Evolutionary conservation across 495 filamentous ascomycete genomes (phyloP).

Genomic region (Entonaema liquescens): DNA sequence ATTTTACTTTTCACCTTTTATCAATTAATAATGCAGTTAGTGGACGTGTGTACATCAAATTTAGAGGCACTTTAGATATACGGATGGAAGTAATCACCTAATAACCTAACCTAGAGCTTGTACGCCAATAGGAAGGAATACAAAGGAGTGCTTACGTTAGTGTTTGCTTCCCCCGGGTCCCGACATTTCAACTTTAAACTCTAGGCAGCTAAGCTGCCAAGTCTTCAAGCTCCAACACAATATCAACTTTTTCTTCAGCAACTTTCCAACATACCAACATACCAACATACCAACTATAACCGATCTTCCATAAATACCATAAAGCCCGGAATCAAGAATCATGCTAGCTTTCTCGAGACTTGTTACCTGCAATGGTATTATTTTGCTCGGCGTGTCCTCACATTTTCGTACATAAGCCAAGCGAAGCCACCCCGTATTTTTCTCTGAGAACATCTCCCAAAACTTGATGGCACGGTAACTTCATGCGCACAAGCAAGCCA

Average conservation of each 20-base stretch:
- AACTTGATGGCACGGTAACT: not conserved
- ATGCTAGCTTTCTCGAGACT: not conserved
- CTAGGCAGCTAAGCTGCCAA: not conserved
- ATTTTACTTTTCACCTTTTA: too few relatives aligned
- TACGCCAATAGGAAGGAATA: not conserved
- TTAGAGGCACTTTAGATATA: too few relatives aligned
- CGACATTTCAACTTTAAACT: not conserved
- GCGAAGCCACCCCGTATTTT: conserved; percentile 33
- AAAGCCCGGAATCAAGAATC: not conserved
- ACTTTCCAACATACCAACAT: not conserved
- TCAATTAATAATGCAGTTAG: too few relatives aligned
- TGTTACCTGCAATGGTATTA: not conserved
- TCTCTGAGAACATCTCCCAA: conserved; percentile 7
- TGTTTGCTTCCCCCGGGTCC: too few relatives aligned
- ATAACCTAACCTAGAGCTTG: too few relatives aligned
- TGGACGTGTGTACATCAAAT: too few relatives aligned
- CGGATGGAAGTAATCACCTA: too few relatives aligned
- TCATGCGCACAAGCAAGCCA: conserved; percentile 15
- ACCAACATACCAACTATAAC: not conserved
- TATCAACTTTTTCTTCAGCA: not conserved
- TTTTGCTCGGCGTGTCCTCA: conserved; percentile 2
- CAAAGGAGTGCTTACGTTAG: too few relatives aligned
- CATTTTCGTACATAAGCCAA: conserved; percentile 23
- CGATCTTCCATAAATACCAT: too few relatives aligned
- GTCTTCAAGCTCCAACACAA: not conserved